These are phyloP conservation scores for Clavispora fructus DNA, from an alignment of 805 yeast genomes.

Conservation along the genomic window DNA sequence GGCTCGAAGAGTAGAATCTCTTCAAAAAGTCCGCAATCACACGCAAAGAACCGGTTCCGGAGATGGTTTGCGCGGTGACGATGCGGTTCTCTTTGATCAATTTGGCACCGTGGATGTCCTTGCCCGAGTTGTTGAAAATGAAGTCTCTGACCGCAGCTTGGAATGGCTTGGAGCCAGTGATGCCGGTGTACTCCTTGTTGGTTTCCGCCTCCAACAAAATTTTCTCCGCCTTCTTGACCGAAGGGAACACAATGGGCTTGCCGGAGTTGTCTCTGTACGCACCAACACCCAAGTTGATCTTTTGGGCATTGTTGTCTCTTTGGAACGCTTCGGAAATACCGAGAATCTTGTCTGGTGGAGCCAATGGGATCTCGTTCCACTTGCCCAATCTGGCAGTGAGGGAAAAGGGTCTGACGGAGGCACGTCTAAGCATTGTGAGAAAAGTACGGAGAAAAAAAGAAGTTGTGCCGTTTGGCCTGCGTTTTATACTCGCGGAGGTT, in stretches of 20 bases:
- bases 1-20: constrained; percentile 50
- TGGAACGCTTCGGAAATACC: constrained; percentile 74
- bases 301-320: constrained; percentile 54
- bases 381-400: constrained; percentile 14
- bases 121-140: constrained; percentile 56
- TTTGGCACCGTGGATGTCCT: constrained; percentile 49
- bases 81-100: constrained; percentile 59
- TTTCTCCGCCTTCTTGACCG: constrained; percentile 63
- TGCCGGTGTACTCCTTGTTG: constrained; percentile 84
- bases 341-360: constrained; percentile 82
- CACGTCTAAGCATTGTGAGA: constrained; percentile 13
- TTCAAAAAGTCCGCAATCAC: constrained; percentile 74
- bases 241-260: constrained; percentile 81
- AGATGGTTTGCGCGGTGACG: constrained; percentile 80
- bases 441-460: not conserved
- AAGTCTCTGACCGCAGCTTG: constrained; percentile 63
- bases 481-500: not conserved
- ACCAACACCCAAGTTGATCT: constrained; percentile 73
- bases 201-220: constrained; percentile 42
- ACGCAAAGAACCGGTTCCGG: constrained; percentile 94
- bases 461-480: not conserved
- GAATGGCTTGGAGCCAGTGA: constrained; percentile 70
- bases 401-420: constrained; percentile 12
- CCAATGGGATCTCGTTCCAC: constrained; percentile 38
- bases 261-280: constrained; percentile 91